Conservation (phyloP, 1,284 basidiomycete species). For the Marasmius tenuissimus region DNA sequence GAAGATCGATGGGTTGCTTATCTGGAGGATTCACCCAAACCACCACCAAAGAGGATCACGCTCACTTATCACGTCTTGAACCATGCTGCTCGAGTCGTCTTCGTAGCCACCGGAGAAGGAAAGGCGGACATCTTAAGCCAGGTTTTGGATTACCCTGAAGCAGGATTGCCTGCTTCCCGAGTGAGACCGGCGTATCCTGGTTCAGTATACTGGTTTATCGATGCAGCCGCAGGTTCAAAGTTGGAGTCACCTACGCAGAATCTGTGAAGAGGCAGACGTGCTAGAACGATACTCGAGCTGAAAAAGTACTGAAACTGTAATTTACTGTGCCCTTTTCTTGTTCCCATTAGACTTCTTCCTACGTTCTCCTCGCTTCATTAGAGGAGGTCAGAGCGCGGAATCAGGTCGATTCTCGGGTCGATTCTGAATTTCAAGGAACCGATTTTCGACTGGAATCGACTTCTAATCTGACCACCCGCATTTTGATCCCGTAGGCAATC, state of each 20-base stretch:
- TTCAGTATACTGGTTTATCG: constrained; percentile 89
- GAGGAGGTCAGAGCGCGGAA: too few relatives aligned
- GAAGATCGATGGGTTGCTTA: constrained; percentile 93
- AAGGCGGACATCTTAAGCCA: constrained; percentile 80
- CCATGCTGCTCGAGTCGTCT: constrained; percentile 85
- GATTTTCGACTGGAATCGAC: too few relatives aligned
- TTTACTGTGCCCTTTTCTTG: too few relatives aligned
- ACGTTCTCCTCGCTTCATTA: too few relatives aligned
- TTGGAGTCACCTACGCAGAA: constrained; percentile 57
- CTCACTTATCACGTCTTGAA: constrained; percentile 92
- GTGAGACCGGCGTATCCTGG: constrained; percentile 84
- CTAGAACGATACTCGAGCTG: not conserved
- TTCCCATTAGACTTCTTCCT: too few relatives aligned
- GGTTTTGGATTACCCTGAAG: constrained; percentile 82
- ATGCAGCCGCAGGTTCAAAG: constrained; percentile 74
- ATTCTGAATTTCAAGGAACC: too few relatives aligned
- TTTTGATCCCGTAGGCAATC: too few relatives aligned
- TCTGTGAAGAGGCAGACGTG: constrained; percentile 22
- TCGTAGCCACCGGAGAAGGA: constrained; percentile 82
- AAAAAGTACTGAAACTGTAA: constrained; percentile 7
- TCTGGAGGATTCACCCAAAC: constrained; percentile 92
- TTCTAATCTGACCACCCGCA: too few relatives aligned
- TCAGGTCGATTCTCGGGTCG: too few relatives aligned
- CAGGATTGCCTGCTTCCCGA: constrained; percentile 79
- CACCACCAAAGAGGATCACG: constrained; percentile 88